Evolutionary conservation across 2,329 filamentous ascomycete species (phyloP).

Genomic region (Curvularia sp.): DNA sequence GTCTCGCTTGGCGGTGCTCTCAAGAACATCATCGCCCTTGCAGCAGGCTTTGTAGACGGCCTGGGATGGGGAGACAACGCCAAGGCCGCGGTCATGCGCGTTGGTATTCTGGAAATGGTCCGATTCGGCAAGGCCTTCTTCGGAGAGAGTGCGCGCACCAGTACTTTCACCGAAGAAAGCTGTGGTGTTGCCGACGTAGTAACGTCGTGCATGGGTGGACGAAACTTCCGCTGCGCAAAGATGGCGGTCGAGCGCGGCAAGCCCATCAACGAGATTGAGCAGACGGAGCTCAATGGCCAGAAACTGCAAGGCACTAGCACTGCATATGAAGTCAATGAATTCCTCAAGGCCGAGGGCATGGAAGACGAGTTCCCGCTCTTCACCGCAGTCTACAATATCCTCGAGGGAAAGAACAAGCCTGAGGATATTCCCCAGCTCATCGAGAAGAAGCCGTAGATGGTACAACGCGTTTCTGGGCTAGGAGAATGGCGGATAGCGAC

Average conservation of each 20-base stretch:
- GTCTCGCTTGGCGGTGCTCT: slow-evolving; percentile 93
- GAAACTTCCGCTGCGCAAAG: slow-evolving; percentile 94
- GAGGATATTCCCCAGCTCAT: slow-evolving; percentile 78
- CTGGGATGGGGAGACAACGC: slow-evolving; percentile 98
- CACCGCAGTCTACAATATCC: slow-evolving; percentile 82
- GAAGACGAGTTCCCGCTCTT: slow-evolving; percentile 91
- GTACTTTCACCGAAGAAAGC: slow-evolving; percentile 96
- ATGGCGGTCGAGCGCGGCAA: slow-evolving; percentile 81
- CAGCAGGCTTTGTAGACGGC: slow-evolving; percentile 93
- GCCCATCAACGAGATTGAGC: slow-evolving; percentile 85
- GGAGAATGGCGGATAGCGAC: neutral
- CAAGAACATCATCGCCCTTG: slow-evolving; percentile 96
- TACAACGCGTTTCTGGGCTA: neutral
- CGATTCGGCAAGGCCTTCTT: slow-evolving; percentile 96
- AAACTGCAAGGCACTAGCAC: slow-evolving; percentile 95
- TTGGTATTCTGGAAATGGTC: slow-evolving; percentile 95
- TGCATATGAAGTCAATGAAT: slow-evolving; percentile 87
- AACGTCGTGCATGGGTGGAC: slow-evolving; percentile 87
- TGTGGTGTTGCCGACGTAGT: slow-evolving; percentile 95
- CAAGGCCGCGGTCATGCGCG: slow-evolving; percentile 97
- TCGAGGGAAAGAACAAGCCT: slow-evolving; percentile 76
- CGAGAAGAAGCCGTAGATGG: slow-evolving; percentile 43
- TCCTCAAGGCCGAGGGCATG: slow-evolving; percentile 77
- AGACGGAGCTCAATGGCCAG: slow-evolving; percentile 90
- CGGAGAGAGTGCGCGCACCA: slow-evolving; percentile 75